Evolutionary conservation across 2,329 filamentous ascomycete genomes (phyloP).

Genomic region (Celoporthe dispersa): DNA sequence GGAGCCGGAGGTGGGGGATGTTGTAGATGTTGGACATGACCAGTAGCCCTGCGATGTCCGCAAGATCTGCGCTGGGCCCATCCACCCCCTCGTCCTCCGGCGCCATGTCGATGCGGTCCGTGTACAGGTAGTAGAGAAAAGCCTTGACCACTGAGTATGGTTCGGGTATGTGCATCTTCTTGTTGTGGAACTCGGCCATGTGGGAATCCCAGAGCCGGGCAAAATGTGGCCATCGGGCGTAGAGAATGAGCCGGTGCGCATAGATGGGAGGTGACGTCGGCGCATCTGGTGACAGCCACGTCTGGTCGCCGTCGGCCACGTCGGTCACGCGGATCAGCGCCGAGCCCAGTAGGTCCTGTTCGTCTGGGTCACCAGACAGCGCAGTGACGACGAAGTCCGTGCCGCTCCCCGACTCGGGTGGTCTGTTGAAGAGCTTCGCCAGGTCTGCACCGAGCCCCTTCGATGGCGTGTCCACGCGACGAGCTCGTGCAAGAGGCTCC

Average conservation of each 20-base stretch:
- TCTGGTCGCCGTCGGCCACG: slow-evolving; percentile 46
- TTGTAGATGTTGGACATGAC: slow-evolving; percentile 99
- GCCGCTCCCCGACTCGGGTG: slow-evolving; percentile 82
- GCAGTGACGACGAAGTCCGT: slow-evolving; percentile 93
- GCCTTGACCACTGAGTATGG: slow-evolving; percentile 92
- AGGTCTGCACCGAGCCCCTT: slow-evolving; percentile 82
- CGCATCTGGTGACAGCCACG: slow-evolving; percentile 64
- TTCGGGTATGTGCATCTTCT: slow-evolving; percentile 97
- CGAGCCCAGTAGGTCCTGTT: slow-evolving; percentile 64
- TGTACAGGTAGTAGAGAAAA: slow-evolving; percentile 96
- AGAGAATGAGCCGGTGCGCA: slow-evolving; percentile 92
- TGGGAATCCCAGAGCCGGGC: slow-evolving; percentile 87
- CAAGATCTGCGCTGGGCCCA: slow-evolving; percentile 75
- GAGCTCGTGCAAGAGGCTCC: slow-evolving; percentile 52
- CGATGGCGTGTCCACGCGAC: slow-evolving; percentile 58
- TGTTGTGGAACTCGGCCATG: slow-evolving; percentile 97
- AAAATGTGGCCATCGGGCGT: slow-evolving; percentile 97
- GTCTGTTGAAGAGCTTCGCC: slow-evolving; percentile 82
- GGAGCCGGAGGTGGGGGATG: slow-evolving; percentile 86
- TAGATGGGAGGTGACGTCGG: slow-evolving; percentile 83
- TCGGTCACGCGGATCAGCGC: slow-evolving; percentile 53
- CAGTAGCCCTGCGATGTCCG: slow-evolving; percentile 89
- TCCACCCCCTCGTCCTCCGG: slow-evolving; percentile 53
- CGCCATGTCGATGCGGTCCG: slow-evolving; percentile 77
- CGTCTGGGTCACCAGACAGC: slow-evolving; percentile 75